Evolutionary conservation across 331 rosid species (phyloP).

Genomic region (Dryas integrifolia): DNA sequence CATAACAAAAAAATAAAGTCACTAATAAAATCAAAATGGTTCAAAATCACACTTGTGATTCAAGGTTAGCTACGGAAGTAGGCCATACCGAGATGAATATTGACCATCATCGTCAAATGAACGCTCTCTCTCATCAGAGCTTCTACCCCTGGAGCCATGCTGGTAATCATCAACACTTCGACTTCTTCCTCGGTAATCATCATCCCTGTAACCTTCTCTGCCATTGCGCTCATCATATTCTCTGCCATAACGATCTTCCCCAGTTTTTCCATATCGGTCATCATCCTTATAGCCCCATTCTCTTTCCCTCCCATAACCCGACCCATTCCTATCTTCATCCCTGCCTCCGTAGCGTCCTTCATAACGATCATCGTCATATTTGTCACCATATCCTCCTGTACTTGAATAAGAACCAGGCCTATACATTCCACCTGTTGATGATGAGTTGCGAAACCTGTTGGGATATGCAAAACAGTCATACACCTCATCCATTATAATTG

Average conservation of each 20-base stretch:
- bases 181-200: conserved; percentile 69
- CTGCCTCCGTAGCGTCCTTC: conserved; percentile 52
- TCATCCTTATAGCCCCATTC: conserved; percentile 64
- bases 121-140: conserved; percentile 64
- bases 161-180: conserved; percentile 59
- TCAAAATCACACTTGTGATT: conserved; percentile 11
- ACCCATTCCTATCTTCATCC: conserved; percentile 59
- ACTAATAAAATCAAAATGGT: conserved; percentile 8
- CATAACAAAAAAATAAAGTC: not conserved
- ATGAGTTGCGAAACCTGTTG: conserved; percentile 65
- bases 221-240: conserved; percentile 66
- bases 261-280: conserved; percentile 41
- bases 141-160: conserved; percentile 65
- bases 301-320: conserved; percentile 64
- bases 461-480: conserved; percentile 27
- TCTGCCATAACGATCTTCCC: conserved; percentile 59
- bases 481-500: not conserved
- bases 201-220: conserved; percentile 66
- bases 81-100: conserved; percentile 61
- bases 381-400: conserved; percentile 53
- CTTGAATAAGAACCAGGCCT: conserved; percentile 56
- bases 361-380: conserved; percentile 66
- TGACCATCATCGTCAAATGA: conserved; percentile 66
- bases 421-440: conserved; percentile 67
- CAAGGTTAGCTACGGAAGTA: not conserved